Evolutionary conservation across 768 basidiomycete genomes (phyloP), one percentile per base, ranked within the genome.

Genomic region (Thelephora ganbajun): DNA sequence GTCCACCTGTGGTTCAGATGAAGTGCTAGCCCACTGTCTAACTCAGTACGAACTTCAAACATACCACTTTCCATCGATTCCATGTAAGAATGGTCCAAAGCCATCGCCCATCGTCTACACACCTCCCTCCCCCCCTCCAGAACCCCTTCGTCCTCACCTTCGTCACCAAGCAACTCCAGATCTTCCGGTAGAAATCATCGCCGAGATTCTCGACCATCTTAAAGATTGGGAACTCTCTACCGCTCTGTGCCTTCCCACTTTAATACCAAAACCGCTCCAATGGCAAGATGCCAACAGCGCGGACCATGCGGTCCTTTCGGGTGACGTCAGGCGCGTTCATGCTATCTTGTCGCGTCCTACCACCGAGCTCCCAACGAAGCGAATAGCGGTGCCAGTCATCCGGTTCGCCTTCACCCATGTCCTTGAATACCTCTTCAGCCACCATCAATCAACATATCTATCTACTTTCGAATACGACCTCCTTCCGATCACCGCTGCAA

Each of bases 191-290:
- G 87, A 90, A 60, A 72, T 90, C 35, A 61, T 89, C 22, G 79
- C 81, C 9, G 74, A 82, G 44, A 86, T 89, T 50, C 62, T 89
- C 62, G 83, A 89, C 49, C 75, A 82, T 53, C 61, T 87, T 7
- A 84, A 81, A 12, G 81, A 88, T 59, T 93, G 88, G 86, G 83
- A 90, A 55, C 77, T 93, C 7, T 69, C 80, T 11, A 80, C 77
- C 50, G 80, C 89, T 12, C 75, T 91, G 33, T 77, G 80, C 16
- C 66, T 90, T 1, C 83, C 80, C 11, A 85, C 85, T 5, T 76
- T 76, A 7, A 61, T 91, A 0, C 62, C 74, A 4, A 71, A 68
- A 22, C 86, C 87, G 9, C 62, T 67, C 5, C 78, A 80, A 19
- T 93, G 90, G 90, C 66, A 65, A 43, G 73, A 74, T 36, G 83